Evolutionary conservation across 148 eudicot species (phyloP), one percentile per base, ranked within the genome.

Genomic region (Silene uniflora): DNA sequence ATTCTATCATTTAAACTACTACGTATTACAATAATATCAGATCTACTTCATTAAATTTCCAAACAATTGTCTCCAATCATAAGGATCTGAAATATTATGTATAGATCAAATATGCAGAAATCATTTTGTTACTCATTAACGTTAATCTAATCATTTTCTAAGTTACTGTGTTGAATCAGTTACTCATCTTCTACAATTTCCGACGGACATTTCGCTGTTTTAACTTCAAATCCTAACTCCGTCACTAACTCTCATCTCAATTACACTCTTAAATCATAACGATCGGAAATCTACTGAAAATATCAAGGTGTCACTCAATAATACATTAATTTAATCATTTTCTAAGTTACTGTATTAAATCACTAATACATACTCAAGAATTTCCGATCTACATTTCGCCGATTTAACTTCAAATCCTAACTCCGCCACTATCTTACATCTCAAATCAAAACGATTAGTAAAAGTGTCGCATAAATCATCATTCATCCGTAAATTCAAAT

Each of bases 1-100:
- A 24, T 24, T 7, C 22, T 8, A 22, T 19, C 10, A n/a, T 17
- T 46, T 27, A 46, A 19, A 12, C 32, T 49, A n/a, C 14, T 27
- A 1, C 29, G 29, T 27, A 27, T 27, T 2, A 32, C 35, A n/a
- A n/a, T 24, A 8, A 71, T 19, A 49, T 68, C 47, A 74, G 78
- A 79, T 79, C 78, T 74, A 59, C 5, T 22, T 10, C 32, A 6
- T 21, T 66, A 67, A 35, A 54, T 8, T 65, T 35, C 39, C 39
- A 35, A 35, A 35, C 29, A 27, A 2, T 27, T 2, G 2, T 27
- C n/a, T 29, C 32, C 2, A 35, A 1, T 35, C 0, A 35, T 35
- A 35, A 35, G 6, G 44, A 39, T 39, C 44, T 39, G 9, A 39
- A 39, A 39, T 39, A 6, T 7, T 6, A 39, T 39, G 44, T 39